Evolutionary conservation across 768 basidiomycete genomes (phyloP).

Genomic region (Tylopilus vinaceipallidus): DNA sequence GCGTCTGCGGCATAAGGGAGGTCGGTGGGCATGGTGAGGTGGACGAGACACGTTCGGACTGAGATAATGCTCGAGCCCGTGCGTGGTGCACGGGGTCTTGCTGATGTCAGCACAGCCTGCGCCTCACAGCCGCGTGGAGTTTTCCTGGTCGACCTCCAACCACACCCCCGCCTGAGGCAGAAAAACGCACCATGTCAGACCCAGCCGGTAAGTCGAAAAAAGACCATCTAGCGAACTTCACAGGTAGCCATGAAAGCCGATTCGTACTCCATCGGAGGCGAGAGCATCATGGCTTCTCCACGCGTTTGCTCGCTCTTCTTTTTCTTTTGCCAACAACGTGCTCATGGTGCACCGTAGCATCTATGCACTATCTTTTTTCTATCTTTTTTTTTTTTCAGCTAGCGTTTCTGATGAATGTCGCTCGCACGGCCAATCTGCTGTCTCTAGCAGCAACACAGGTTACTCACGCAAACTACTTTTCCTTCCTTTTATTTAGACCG

Average conservation of each 20-base stretch:
- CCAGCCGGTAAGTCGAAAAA: constrained; percentile 50
- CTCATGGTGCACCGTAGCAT: constrained; percentile 59
- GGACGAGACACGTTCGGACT: constrained; percentile 10
- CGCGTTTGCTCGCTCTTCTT: constrained; percentile 29
- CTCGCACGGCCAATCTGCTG: constrained; percentile 42
- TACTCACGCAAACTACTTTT: constrained; percentile 53
- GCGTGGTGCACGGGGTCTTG: constrained; percentile 21
- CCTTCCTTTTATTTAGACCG: constrained; percentile 47
- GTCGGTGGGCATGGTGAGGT: constrained; percentile 62
- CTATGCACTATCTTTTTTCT: constrained; percentile 44
- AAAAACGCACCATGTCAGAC: constrained; percentile 42
- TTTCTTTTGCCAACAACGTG: constrained; percentile 50
- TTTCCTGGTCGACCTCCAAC: constrained; percentile 23
- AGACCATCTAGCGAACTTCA: constrained; percentile 23
- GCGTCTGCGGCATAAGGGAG: constrained; percentile 96
- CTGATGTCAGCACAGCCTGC: constrained; percentile 26
- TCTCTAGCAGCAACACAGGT: constrained; percentile 40
- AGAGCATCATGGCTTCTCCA: constrained; percentile 36
- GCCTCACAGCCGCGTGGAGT: constrained; percentile 9
- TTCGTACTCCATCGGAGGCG: constrained; percentile 32
- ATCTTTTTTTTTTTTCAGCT: constrained; percentile 45
- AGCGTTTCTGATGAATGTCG: constrained; percentile 50
- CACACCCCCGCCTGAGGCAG: constrained; percentile 22
- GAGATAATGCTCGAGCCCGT: constrained; percentile 5
- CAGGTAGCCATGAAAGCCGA: constrained; percentile 27